These are phyloP conservation scores for Keithomyces neogunnii DNA, from an alignment of 2,329 filamentous ascomycete genomes.

Conservation along the genomic window DNA sequence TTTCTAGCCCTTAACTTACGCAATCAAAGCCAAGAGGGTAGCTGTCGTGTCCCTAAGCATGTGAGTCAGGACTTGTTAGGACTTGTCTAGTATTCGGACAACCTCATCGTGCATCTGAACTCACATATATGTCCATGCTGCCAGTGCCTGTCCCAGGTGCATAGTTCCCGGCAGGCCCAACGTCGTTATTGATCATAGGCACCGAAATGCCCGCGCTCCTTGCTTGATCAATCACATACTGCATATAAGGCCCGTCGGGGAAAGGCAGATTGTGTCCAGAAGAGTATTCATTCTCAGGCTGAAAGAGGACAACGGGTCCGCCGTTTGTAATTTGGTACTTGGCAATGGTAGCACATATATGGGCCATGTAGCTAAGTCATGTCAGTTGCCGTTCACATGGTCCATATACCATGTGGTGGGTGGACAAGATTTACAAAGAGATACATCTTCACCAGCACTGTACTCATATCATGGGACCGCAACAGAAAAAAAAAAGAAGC, in stretches of 20 bases:
- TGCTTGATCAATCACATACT: constrained; percentile 61
- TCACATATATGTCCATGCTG: constrained; percentile 48
- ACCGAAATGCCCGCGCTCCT: constrained; percentile 62
- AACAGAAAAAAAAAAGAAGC: background rate
- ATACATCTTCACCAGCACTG: too few relatives aligned
- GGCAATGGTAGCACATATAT: constrained; percentile 59
- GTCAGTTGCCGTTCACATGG: background rate
- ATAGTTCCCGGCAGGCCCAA: constrained; percentile 49
- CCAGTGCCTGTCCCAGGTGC: constrained; percentile 52
- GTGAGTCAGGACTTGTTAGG: constrained; percentile 1
- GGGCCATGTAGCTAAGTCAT: constrained; percentile 43
- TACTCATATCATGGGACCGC: background rate
- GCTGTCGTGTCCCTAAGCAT: constrained; percentile 20
- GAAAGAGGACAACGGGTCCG: constrained; percentile 68
- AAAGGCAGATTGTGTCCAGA: constrained; percentile 41
- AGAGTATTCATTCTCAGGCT: constrained; percentile 78
- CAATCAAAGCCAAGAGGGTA: constrained; percentile 39
- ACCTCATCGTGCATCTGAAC: constrained; percentile 3
- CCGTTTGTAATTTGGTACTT: constrained; percentile 75
- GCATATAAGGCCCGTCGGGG: constrained; percentile 60
- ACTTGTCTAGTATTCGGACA: background rate
- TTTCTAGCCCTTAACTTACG: constrained; percentile 12
- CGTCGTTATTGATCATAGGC: constrained; percentile 70
- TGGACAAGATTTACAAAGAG: too few relatives aligned
- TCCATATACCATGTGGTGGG: too few relatives aligned